These are phyloP conservation scores for Cytospora leucostoma DNA, from an alignment of 2,329 filamentous ascomycete species.

Conservation along the genomic window DNA sequence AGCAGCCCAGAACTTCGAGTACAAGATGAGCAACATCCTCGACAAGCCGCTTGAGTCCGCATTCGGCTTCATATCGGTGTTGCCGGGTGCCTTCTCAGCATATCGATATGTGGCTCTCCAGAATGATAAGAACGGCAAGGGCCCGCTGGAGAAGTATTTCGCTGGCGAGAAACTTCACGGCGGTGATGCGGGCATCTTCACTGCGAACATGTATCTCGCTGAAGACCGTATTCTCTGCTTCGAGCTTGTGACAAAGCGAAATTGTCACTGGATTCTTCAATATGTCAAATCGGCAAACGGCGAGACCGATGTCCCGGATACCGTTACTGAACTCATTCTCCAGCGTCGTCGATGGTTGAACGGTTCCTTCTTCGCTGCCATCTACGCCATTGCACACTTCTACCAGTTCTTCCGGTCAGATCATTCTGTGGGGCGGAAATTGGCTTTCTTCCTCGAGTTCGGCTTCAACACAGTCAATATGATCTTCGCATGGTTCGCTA, in stretches of 20 bases:
- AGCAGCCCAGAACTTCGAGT: constrained; percentile 97
- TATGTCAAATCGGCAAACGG: constrained; percentile 98
- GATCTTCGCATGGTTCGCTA: constrained; percentile 98
- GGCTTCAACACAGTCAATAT: constrained; percentile 93
- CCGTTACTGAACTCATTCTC: constrained; percentile 90
- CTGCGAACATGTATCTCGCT: constrained; percentile 98
- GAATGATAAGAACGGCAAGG: constrained; percentile 93
- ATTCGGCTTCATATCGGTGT: constrained; percentile 95
- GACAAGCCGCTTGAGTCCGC: constrained; percentile 97
- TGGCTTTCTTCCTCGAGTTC: constrained; percentile 91
- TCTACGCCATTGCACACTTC: constrained; percentile 93
- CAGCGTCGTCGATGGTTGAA: constrained; percentile 97
- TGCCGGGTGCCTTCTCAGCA: constrained; percentile 97
- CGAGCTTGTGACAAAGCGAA: constrained; percentile 95
- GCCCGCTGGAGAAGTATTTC: constrained; percentile 46
- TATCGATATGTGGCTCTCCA: constrained; percentile 94
- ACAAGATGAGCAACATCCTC: constrained; percentile 99
- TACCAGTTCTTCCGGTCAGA: constrained; percentile 94
- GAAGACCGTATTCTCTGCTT: constrained; percentile 99
- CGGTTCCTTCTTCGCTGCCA: constrained; percentile 95
- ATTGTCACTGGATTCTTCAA: constrained; percentile 95
- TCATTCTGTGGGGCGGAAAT: constrained; percentile 83
- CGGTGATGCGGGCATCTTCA: constrained; percentile 65
- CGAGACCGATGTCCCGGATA: constrained; percentile 94
- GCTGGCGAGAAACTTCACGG: constrained; percentile 29